A percentile compares a stretch with the other conserved stretches of the same genome.
These are phyloP conservation scores for Psidium friedrichsthalianum DNA, from an alignment of 345 rosid species.

Conservation along the genomic window DNA sequence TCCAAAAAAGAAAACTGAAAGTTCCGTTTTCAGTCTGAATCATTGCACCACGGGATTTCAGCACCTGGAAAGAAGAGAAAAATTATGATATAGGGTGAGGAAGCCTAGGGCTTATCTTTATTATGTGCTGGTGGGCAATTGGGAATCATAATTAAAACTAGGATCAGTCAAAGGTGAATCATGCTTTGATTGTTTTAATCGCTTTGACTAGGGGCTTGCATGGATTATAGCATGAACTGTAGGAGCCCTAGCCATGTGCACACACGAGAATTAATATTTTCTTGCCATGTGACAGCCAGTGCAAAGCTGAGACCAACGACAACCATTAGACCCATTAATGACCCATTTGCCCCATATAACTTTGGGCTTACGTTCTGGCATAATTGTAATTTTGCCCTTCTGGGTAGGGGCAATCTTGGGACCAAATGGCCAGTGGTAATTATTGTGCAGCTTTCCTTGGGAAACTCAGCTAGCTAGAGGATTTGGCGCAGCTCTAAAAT, in stretches of 20 bases:
- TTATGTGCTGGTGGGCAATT: background rate
- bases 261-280: conserved; percentile 26
- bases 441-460: conserved; percentile 1
- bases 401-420: background rate
- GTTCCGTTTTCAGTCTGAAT: background rate
- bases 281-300: conserved; percentile 10
- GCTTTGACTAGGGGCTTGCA: conserved; percentile 5
- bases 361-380: background rate
- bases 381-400: background rate
- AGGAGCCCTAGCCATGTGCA: conserved; percentile 31
- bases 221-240: background rate
- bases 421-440: background rate
- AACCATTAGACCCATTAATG: background rate
- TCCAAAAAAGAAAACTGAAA: background rate
- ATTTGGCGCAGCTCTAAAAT: conserved; percentile 21
- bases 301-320: background rate
- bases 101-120: background rate
- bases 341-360: background rate
- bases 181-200: background rate
- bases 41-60: background rate
- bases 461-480: background rate
- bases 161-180: conserved; percentile 15
- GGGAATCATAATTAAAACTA: background rate
- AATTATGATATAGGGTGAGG: background rate
- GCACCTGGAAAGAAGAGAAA: background rate